A percentile compares a stretch with the other conserved stretches of the same genome.
Conservation (phyloP, 305 asterid species). For the Fraxinus nigra region DNA sequence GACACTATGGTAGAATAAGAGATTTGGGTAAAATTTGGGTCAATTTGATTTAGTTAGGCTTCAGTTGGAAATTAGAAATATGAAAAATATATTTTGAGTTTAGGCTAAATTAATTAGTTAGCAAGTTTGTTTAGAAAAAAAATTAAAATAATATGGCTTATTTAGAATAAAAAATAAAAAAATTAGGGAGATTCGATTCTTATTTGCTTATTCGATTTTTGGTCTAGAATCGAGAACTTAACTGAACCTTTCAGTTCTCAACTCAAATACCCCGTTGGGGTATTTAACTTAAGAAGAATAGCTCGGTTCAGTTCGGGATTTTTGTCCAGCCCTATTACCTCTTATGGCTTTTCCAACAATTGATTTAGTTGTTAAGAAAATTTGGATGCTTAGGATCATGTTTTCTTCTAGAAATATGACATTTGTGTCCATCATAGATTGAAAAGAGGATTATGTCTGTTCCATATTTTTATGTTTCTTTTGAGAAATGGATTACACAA, state of each 20-base stretch:
- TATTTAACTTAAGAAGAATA: too few relatives aligned
- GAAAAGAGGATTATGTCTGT: neutral
- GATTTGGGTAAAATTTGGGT: neutral
- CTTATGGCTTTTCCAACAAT: neutral
- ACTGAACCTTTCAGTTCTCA: too few relatives aligned
- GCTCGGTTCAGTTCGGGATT: neutral
- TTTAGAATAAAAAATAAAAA: too few relatives aligned
- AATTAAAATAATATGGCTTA: neutral
- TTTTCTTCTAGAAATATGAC: neutral
- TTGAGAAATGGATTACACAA: neutral
- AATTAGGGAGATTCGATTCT: neutral
- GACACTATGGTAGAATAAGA: neutral
- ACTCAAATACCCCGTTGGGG: too few relatives aligned
- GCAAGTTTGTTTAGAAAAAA: neutral
- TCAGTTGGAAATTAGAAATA: neutral
- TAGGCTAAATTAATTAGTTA: neutral
- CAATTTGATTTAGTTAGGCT: neutral
- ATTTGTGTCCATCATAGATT: neutral
- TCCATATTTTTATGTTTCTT: neutral
- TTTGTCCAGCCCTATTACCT: neutral
- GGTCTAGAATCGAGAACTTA: neutral
- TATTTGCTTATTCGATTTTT: too few relatives aligned
- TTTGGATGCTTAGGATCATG: neutral
- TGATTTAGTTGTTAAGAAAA: neutral
- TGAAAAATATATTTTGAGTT: neutral